phyloP scores from a whole-genome alignment of 768 basidiomycete species.

The Nidularia pulvinata region DNA sequence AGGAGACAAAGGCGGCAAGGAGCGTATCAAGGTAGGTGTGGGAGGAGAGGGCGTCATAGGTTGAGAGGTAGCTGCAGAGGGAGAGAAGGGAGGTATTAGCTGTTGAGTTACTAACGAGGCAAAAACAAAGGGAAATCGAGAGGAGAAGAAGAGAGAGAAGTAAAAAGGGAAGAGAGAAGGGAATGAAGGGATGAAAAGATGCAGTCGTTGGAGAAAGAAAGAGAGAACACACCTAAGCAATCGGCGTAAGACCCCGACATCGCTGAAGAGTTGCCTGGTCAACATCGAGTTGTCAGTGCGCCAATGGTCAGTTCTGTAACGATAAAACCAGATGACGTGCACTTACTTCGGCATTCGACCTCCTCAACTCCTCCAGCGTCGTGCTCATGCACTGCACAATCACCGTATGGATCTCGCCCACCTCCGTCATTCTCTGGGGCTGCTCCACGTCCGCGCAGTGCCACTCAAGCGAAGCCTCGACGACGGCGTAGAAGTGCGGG shows the following conservation, averaged over 20 bases:
- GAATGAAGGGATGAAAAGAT: too few species aligned
- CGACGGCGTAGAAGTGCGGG: slow-evolving; percentile 90
- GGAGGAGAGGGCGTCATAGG: slow-evolving; percentile 90
- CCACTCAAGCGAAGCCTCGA: slow-evolving; percentile 80
- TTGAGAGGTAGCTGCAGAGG: slow-evolving; percentile 79
- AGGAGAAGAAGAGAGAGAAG: not conserved
- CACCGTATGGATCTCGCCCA: slow-evolving; percentile 89
- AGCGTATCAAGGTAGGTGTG: slow-evolving; percentile 91
- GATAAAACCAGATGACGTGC: not conserved
- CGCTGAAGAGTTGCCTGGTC: slow-evolving; percentile 90
- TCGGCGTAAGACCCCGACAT: slow-evolving; percentile 82
- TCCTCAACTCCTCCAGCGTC: slow-evolving; percentile 87
- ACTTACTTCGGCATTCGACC: slow-evolving; percentile 72
- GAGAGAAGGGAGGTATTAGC: slow-evolving; percentile 62
- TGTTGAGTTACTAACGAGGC: slow-evolving; percentile 75
- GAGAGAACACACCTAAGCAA: slow-evolving; percentile 65
- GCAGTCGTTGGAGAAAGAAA: too few species aligned
- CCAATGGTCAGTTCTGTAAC: not conserved
- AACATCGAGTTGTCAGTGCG: slow-evolving; percentile 73
- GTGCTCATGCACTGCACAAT: slow-evolving; percentile 94
- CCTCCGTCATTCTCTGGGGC: slow-evolving; percentile 79
- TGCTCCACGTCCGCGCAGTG: slow-evolving; percentile 92
- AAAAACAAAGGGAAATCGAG: too few species aligned
- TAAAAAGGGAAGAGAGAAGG: too few species aligned
- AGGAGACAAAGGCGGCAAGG: slow-evolving; percentile 51